Base-by-base conservation (phyloP, 805 yeast genomes). In the Sporopachydermia lactativora region DNA sequence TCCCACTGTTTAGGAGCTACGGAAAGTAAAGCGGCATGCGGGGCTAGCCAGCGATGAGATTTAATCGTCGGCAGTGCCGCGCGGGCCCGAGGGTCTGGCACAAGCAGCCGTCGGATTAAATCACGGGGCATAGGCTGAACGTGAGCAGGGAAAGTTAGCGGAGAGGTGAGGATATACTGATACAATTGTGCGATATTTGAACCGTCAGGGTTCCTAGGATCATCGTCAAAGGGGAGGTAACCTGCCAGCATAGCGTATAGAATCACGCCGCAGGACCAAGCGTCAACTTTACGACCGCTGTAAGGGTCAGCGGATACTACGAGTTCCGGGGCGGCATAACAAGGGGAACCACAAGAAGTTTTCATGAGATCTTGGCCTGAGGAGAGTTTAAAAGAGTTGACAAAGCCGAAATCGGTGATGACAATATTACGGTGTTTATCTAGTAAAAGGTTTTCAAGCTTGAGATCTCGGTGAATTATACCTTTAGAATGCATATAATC, bases 261-360 rank as follows among this genome's bases (percentile, higher is more conserved):
- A 41, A 92, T 92, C 18, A 92, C 88, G 44, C 98, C 98, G 52
- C 95, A 76, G 0, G 96, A 84, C 98, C 98, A 92, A 36, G 88
- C 81, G 60, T 92, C 98, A 19, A 85, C 96, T 59, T 85, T 86
- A 46, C 85, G 73, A 16, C 95, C 96, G 49, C 82, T 85, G 56
- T 92, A 92, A 13, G 94, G 86, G 41, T 77, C 72, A 47, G 77
- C 83, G 8, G 89, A 80, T 19, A 86, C 79, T 3, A 92, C 98
- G 43, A 92, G 64, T 57, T 92, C 98, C 0, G 98, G 98, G 1
- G 98, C 98, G 0, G 98, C 98, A 59, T 89, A 89, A 58, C 98
- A 89, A 1, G 98, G 98, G 2, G 95, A 84, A 1, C 98, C 98
- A 59, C 98, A 89, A 31, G 88, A 75, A 1, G 97, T 89, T 55